Conservation (phyloP, 768 basidiomycete genomes). For the Naganishia friedmannii region DNA sequence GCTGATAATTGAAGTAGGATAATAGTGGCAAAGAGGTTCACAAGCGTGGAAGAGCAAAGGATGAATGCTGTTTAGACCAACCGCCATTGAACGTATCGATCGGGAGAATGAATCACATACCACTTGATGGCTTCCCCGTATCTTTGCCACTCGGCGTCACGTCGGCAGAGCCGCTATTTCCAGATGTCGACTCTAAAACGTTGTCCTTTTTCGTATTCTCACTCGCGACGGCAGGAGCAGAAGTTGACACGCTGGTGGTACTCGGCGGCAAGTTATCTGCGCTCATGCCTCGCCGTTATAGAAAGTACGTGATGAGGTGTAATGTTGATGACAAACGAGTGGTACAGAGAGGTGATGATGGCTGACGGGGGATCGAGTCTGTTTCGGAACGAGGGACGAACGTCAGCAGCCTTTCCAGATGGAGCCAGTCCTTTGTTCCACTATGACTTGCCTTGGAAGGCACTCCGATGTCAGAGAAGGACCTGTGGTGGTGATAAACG, state of each 20-base stretch:
- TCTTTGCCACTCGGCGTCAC: neutral
- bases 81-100: neutral
- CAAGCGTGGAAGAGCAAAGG: neutral
- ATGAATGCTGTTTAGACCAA: neutral
- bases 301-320: neutral
- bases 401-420: conserved; percentile 16
- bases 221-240: neutral
- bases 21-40: neutral
- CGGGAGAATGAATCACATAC: neutral
- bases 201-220: conserved; percentile 5
- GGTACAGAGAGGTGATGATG: neutral
- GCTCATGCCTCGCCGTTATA: conserved; percentile 17
- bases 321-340: conserved; percentile 7
- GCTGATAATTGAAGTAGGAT: neutral
- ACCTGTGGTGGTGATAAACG: conserved; percentile 1
- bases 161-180: neutral
- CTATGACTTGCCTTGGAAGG: conserved; percentile 2
- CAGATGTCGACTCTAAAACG: neutral
- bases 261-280: conserved; percentile 22
- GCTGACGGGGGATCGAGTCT: neutral
- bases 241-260: conserved; percentile 2
- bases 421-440: conserved; percentile 5
- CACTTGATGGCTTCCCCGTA: conserved; percentile 1
- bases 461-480: neutral
- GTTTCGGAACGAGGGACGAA: neutral